Conservation (phyloP, 768 basidiomycete genomes). For the Gloeopeniophorella convolvens region DNA sequence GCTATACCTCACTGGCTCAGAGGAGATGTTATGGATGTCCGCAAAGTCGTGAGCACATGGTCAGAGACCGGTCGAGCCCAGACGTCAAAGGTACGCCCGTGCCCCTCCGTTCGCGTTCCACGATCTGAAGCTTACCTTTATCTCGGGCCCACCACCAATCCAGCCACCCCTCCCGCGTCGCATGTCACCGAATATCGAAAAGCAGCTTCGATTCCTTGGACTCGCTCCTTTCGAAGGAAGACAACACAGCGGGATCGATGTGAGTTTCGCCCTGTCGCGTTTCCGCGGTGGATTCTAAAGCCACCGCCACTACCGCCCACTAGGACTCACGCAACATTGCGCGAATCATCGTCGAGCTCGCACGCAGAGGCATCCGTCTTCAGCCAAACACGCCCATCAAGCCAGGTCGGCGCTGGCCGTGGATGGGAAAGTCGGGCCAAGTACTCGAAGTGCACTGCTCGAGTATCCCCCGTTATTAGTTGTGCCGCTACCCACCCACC, state of each 20-base stretch:
- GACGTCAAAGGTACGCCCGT: slow-evolving; percentile 6
- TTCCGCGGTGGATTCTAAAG: not conserved
- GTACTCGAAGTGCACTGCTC: slow-evolving; percentile 44
- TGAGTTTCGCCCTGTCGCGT: slow-evolving; percentile 37
- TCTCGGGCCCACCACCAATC: slow-evolving; percentile 8
- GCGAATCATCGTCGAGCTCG: slow-evolving; percentile 75
- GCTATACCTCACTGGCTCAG: slow-evolving; percentile 67
- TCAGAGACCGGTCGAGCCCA: slow-evolving; percentile 11
- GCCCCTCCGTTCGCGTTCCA: not conserved
- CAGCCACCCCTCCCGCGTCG: slow-evolving; percentile 23
- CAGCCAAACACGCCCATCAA: slow-evolving; percentile 68
- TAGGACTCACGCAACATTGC: slow-evolving; percentile 90
- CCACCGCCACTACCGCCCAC: not conserved
- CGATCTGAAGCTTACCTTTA: not conserved
- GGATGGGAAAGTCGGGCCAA: slow-evolving; percentile 79
- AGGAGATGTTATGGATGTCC: slow-evolving; percentile 71
- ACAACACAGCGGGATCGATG: slow-evolving; percentile 86
- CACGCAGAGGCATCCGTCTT: slow-evolving; percentile 56
- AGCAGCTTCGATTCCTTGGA: slow-evolving; percentile 68
- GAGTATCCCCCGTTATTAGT: not conserved
- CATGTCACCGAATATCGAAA: slow-evolving; percentile 54
- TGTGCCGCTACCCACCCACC: no score
- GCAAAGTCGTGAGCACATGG: slow-evolving; percentile 50
- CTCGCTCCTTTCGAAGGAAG: slow-evolving; percentile 76
- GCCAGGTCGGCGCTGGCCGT: slow-evolving; percentile 63